Base-by-base conservation (phyloP, 768 basidiomycete species). In the Lactifluus hygrophoroides region DNA sequence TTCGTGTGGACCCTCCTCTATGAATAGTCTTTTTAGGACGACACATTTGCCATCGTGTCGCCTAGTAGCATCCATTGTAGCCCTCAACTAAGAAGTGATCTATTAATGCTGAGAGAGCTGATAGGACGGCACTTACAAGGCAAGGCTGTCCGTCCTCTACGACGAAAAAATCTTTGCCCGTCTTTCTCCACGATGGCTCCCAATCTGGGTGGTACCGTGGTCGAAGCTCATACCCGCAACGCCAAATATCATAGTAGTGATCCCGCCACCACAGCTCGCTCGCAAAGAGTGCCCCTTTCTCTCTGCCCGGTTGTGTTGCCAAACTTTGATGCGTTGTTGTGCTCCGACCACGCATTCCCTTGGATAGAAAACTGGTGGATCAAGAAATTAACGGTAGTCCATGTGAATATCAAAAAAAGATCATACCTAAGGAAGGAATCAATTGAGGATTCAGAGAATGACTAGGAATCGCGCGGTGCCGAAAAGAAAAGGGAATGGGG, bases 61-160 rank as follows among this genome's bases (percentile, higher is more conserved):
- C 3, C 66, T 62, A 3, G 30, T 54, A 1, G 67, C 67, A 37
- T 68, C 67, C 17, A 67, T 51, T 2, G 32, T 30, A n/a, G 51
- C 62, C 1, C 55, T 46, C 21, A 34, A 48, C 60, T 57, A 13
- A 51, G n/a, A n/a, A 28, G 7, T 10, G 2, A 51, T 34, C 16
- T 9, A 11, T 46, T 9, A 52, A 4, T 5, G n/a, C 4, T 19
- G 30, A 21, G 10, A 23, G 17, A 5, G 1, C 6, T 21, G 14
- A 32, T 21, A 48, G 2, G 25, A 23, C 4, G 3, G 9, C 6
- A 38, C 53, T 25, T 21, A 59, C 57, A 38, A 54, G 53, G 45
- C 38, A 43, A 27, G 60, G 46, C 7, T 50, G 40, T 19, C 51
- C 56, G 17, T 61, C 60, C 19, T 61, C 62, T 35, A 50, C 32